Percentiles rank a stretch among this genome's conserved stretches.
Evolutionary conservation across 495 filamentous ascomycete genomes (phyloP).

Genomic region (Tuber borchii): DNA sequence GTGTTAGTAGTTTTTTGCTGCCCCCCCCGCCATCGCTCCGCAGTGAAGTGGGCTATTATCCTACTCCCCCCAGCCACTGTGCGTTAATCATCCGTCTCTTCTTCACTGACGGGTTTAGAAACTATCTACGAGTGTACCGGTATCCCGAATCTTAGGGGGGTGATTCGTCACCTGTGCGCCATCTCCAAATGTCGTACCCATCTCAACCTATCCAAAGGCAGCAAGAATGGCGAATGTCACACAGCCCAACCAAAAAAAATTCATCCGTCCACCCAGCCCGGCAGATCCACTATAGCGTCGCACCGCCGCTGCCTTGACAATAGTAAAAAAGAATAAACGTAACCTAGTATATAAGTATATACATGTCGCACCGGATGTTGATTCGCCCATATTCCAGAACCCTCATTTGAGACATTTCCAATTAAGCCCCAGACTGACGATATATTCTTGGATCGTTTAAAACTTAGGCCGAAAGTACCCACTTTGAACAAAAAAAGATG

Average conservation of each 20-base stretch:
- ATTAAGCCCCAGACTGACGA: neutral
- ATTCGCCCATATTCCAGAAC: neutral
- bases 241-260: neutral
- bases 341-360: neutral
- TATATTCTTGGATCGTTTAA: neutral
- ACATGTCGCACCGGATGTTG: neutral
- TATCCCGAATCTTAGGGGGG: neutral
- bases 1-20: neutral
- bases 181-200: neutral
- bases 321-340: neutral
- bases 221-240: neutral
- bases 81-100: neutral
- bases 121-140: neutral
- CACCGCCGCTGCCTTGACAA: neutral
- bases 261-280: neutral
- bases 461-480: neutral
- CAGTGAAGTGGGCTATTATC: neutral
- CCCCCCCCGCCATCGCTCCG: neutral
- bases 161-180: neutral
- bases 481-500: neutral
- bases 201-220: neutral
- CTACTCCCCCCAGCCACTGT: neutral
- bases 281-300: neutral
- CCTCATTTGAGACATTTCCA: neutral
- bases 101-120: neutral